Conservation (phyloP, 208 protist genomes). For the Leishmania arabica region DNA sequence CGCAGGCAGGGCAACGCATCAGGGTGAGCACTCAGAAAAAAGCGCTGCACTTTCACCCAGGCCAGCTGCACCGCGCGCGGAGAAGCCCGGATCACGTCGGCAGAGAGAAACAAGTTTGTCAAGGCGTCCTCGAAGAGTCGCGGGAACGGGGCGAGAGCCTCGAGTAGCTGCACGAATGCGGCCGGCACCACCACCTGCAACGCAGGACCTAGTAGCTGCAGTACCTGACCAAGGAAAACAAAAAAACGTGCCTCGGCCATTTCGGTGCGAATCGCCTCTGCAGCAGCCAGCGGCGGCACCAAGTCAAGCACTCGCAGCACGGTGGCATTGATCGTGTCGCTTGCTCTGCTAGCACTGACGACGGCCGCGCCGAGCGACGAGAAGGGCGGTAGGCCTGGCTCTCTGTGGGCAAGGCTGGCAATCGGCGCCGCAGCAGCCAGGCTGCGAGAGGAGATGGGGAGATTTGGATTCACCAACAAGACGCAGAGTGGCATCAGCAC, state of each 20-base stretch:
- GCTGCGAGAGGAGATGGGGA: conserved; percentile 58
- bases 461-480: conserved; percentile 61
- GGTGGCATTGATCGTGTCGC: conserved; percentile 25
- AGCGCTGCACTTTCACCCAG: conserved; percentile 54
- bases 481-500: conserved; percentile 74
- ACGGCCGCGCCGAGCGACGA: conserved; percentile 11
- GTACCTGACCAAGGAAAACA: conserved; percentile 56
- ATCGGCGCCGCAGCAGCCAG: conserved; percentile 1
- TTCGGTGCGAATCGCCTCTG: conserved; percentile 64
- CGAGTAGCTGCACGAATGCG: conserved; percentile 59
- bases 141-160: conserved; percentile 31
- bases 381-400: conserved; percentile 5
- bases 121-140: conserved; percentile 75
- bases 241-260: conserved; percentile 68
- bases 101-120: conserved; percentile 74
- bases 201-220: conserved; percentile 56
- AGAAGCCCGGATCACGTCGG: conserved; percentile 65
- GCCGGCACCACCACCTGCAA: conserved; percentile 40
- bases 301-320: conserved; percentile 64
- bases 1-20: conserved; percentile 48
- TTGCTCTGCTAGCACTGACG: conserved; percentile 1
- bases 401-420: conserved; percentile 9
- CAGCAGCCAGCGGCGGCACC: conserved; percentile 49
- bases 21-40: conserved; percentile 26
- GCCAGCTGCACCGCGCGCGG: conserved; percentile 50